Evolutionary conservation across 768 basidiomycete species (phyloP), one percentile per base, ranked within the genome.

Genomic region (Suillus decipiens): DNA sequence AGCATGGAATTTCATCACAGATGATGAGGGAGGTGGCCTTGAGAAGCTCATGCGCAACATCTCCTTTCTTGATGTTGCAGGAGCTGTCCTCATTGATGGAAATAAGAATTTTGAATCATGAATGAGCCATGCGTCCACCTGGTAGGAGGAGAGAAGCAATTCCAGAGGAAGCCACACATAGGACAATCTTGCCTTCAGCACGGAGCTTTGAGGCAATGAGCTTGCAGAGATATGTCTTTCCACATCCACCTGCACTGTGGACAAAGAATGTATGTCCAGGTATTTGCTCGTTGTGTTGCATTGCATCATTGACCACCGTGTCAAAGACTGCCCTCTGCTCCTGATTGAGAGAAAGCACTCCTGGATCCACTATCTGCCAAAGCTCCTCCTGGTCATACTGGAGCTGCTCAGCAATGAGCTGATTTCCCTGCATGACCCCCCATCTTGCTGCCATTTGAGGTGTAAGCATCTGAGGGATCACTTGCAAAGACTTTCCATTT

Each of bases 41-140:
- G 28, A 28, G 28, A 28, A 28, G 28, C 28, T 28, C 28, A 28
- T 28, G 28, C 28, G 3, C 28, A 3, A 28, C 28, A 28, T 28
- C 28, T 28, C 28, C 28, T 28, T 28, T 28, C 28, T 28, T 28
- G 41, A 83, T 76, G 12, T 24, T 60, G 66, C 79, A 82, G 2
- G 65, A 48, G 1, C 74, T 75, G 4, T 55, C 60, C 6, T 75
- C 72, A 67, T 61, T 42, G 31, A 75, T 62, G 12, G 75, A 68
- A 41, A 83, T 72, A 2, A 82, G 83, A 42, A 83, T 81, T 58
- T 81, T 79, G 72, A 84, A 84, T 14, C 64, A 67, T 0, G 80
- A 83, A 63, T 85, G 80, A 1, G 80, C 73, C 34, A 83, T 85
- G 1, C 76, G 70, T 0, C 82, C 83, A 42, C 79, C 78, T 14